Evolutionary conservation across 768 basidiomycete genomes (phyloP).

Genomic region (Cystobasidium tubakii): DNA sequence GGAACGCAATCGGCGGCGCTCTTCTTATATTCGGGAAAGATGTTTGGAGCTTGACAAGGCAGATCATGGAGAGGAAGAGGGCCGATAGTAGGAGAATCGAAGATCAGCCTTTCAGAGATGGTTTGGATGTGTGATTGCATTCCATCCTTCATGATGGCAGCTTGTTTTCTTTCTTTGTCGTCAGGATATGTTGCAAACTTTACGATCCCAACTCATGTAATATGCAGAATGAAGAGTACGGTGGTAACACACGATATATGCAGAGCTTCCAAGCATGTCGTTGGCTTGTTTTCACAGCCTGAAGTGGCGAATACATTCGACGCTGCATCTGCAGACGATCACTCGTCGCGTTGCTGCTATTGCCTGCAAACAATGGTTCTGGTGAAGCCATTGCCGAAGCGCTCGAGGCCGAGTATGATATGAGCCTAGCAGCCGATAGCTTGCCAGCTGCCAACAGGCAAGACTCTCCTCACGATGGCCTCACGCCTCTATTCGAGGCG

Average conservation of each 20-base stretch:
- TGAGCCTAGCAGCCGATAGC: background rate
- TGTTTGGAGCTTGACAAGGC: conserved; percentile 32
- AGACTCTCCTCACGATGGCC: background rate
- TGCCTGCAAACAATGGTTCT: no score
- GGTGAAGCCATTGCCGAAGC: no score
- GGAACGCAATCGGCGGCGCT: conserved; percentile 44
- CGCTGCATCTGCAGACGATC: no score
- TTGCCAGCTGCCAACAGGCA: background rate
- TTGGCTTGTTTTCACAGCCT: no score
- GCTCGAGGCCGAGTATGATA: background rate
- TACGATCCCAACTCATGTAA: no score
- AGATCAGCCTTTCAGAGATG: conserved; percentile 20
- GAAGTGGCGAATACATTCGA: no score
- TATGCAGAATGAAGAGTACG: no score
- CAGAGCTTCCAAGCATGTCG: no score
- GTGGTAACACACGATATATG: no score
- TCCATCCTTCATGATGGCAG: background rate
- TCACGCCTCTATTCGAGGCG: background rate
- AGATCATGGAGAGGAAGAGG: conserved; percentile 35
- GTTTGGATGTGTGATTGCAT: conserved; percentile 16
- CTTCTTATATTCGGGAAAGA: conserved; percentile 41
- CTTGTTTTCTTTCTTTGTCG: no score
- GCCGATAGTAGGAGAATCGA: conserved; percentile 27
- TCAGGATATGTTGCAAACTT: no score
- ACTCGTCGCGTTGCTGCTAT: no score